Evolutionary conservation across 257 asterid genomes (phyloP).

Genomic region (Cinchona pubescens): DNA sequence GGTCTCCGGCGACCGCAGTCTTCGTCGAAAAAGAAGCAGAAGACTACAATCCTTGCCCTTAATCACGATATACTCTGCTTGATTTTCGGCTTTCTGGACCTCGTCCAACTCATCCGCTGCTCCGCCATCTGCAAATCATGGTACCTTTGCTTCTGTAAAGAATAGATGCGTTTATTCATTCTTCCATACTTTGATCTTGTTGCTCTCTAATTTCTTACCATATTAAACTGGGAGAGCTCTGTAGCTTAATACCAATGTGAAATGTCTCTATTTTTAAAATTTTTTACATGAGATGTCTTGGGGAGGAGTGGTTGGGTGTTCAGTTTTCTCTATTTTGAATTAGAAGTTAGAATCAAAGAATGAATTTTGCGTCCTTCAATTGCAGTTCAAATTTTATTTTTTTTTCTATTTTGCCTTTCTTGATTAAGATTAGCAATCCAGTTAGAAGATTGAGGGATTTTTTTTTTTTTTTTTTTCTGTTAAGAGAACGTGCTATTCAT

Average conservation of each 20-base stretch:
- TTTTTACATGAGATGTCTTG: too few species aligned
- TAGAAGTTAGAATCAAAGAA: not conserved
- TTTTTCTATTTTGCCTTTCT: too few species aligned
- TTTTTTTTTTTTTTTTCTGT: too few species aligned
- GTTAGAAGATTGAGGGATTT: too few species aligned
- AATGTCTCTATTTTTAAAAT: too few species aligned
- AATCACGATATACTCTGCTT: slow-evolving; percentile 54
- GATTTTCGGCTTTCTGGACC: slow-evolving; percentile 70
- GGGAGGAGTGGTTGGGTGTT: not conserved
- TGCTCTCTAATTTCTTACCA: not conserved
- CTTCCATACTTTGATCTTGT: not conserved
- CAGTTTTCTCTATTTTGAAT: not conserved
- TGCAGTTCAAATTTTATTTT: too few species aligned
- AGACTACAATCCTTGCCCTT: slow-evolving; percentile 36
- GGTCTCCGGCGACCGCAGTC: slow-evolving; percentile 25
- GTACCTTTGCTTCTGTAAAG: too few species aligned
- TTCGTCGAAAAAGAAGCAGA: slow-evolving; percentile 30
- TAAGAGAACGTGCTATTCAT: too few species aligned
- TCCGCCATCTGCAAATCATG: slow-evolving; percentile 87
- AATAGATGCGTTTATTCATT: too few species aligned
- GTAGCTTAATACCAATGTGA: not conserved
- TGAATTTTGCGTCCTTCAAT: too few species aligned
- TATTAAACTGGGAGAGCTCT: too few species aligned
- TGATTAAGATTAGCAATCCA: too few species aligned
- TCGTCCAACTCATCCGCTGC: slow-evolving; percentile 73